These are phyloP conservation scores for Multifurca ochricompacta DNA, from an alignment of 768 basidiomycete species.

Conservation along the genomic window DNA sequence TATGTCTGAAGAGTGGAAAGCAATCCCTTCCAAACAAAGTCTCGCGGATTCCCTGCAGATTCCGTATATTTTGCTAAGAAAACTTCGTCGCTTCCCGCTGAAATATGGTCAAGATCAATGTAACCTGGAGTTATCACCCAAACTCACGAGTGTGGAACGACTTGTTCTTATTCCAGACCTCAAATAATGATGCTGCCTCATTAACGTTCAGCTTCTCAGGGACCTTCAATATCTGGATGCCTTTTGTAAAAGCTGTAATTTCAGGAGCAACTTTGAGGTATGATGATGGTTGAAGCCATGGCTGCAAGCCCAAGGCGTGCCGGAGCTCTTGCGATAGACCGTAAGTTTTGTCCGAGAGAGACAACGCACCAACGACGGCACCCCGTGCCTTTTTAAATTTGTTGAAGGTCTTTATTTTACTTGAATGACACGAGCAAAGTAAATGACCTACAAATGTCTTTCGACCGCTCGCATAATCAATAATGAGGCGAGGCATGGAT, in stretches of 20 bases:
- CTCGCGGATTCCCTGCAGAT: constrained; percentile 68
- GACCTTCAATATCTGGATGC: constrained; percentile 41
- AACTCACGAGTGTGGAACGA: constrained; percentile 45
- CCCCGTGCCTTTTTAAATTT: constrained; percentile 48
- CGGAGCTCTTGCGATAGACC: constrained; percentile 54
- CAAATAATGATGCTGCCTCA: constrained; percentile 71
- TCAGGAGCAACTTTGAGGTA: constrained; percentile 48
- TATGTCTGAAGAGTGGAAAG: constrained; percentile 24
- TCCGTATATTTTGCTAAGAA: constrained; percentile 77
- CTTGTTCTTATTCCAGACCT: constrained; percentile 63
- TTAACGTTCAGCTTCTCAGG: constrained; percentile 51
- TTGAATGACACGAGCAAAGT: not conserved
- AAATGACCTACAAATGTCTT: constrained; percentile 50
- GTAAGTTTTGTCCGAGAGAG: constrained; percentile 50
- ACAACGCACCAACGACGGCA: constrained; percentile 64
- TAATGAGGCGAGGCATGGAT: constrained; percentile 64
- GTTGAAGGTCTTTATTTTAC: not conserved
- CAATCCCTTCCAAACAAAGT: constrained; percentile 48
- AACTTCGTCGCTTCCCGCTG: constrained; percentile 51
- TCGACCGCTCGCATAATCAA: constrained; percentile 73
- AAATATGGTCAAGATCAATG: not conserved
- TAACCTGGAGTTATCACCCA: not conserved
- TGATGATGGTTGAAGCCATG: constrained; percentile 38
- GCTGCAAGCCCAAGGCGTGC: constrained; percentile 46
- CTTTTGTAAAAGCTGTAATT: constrained; percentile 46